Percentiles rank a stretch among this genome's conserved stretches.
Evolutionary conservation across 768 basidiomycete species (phyloP).

Genomic region (Tulasnella sp.): DNA sequence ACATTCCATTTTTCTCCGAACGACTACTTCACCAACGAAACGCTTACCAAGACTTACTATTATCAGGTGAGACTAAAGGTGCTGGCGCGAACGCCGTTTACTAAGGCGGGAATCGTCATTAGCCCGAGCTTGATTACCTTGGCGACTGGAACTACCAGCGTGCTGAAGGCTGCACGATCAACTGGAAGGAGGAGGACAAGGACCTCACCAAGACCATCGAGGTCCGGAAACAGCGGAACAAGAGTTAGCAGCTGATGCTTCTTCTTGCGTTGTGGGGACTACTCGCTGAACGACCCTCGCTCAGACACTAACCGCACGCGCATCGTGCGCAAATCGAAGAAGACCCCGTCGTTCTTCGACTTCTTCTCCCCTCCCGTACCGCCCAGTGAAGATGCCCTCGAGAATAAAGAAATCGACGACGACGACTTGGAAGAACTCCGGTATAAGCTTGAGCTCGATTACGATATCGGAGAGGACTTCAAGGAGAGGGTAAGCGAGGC

Average conservation of each 20-base stretch:
- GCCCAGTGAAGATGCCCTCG: slow-evolving; percentile 63
- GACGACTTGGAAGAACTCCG: slow-evolving; percentile 88
- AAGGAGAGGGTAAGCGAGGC: slow-evolving; percentile 77
- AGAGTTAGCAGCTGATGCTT: slow-evolving; percentile 57
- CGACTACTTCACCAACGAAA: slow-evolving; percentile 80
- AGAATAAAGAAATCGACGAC: slow-evolving; percentile 69
- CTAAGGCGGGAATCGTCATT: neutral
- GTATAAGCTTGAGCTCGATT: slow-evolving; percentile 91
- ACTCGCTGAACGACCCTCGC: neutral
- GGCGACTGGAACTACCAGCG: slow-evolving; percentile 97
- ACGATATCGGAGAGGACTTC: slow-evolving; percentile 96
- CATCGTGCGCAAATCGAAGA: slow-evolving; percentile 67
- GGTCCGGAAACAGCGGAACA: slow-evolving; percentile 99
- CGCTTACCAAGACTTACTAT: slow-evolving; percentile 88
- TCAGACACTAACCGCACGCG: slow-evolving; percentile 48
- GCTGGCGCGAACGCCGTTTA: neutral
- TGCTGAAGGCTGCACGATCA: slow-evolving; percentile 85
- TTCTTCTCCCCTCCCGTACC: slow-evolving; percentile 86
- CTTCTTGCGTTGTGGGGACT: neutral
- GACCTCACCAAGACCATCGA: slow-evolving; percentile 96
- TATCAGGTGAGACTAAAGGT: slow-evolving; percentile 55
- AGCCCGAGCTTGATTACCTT: slow-evolving; percentile 84
- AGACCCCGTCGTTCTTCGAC: slow-evolving; percentile 97
- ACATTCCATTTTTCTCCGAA: slow-evolving; percentile 76
- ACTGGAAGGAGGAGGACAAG: slow-evolving; percentile 98